A percentile compares a stretch with the other conserved stretches of the same genome.
Conservation (phyloP, 768 basidiomycete species). For the Boletus rex-veris region DNA sequence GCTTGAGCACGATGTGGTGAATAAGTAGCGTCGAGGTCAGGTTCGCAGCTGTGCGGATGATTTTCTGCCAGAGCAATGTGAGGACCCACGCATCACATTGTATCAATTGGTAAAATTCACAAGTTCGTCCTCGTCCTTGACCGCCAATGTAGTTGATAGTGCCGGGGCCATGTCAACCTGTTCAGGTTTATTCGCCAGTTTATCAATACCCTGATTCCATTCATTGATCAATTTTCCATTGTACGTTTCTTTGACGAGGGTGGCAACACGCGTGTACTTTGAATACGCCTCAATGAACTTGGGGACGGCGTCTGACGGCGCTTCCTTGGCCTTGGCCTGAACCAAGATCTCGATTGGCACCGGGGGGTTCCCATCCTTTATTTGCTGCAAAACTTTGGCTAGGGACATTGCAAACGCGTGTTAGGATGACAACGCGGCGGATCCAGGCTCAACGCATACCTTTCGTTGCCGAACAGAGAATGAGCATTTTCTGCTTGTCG, state of each 20-base stretch:
- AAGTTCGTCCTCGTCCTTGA: slow-evolving; percentile 90
- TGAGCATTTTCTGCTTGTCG: slow-evolving; percentile 67
- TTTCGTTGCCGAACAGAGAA: slow-evolving; percentile 87
- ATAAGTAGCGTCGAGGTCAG: slow-evolving; percentile 83
- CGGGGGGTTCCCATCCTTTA: slow-evolving; percentile 52
- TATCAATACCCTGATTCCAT: slow-evolving; percentile 68
- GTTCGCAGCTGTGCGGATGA: slow-evolving; percentile 64
- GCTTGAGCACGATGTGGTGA: slow-evolving; percentile 81
- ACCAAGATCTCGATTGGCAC: slow-evolving; percentile 74
- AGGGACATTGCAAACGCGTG: slow-evolving; percentile 9
- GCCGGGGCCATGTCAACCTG: slow-evolving; percentile 74
- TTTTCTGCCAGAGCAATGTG: slow-evolving; percentile 53
- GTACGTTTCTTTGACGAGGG: slow-evolving; percentile 78
- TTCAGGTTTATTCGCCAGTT: slow-evolving; percentile 60
- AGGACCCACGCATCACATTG: slow-evolving; percentile 3
- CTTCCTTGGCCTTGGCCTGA: slow-evolving; percentile 78
- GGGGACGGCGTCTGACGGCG: slow-evolving; percentile 67
- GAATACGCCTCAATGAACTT: slow-evolving; percentile 63
- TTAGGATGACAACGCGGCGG: slow-evolving; percentile 7
- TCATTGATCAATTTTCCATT: slow-evolving; percentile 84
- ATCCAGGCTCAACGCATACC: slow-evolving; percentile 42
- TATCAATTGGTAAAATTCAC: slow-evolving; percentile 43
- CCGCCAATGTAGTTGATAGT: slow-evolving; percentile 74
- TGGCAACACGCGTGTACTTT: slow-evolving; percentile 64
- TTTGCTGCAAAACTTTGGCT: slow-evolving; percentile 87